These are phyloP conservation scores for Thelephora aurantiotincta DNA, from an alignment of 768 basidiomycete species.

Conservation along the genomic window DNA sequence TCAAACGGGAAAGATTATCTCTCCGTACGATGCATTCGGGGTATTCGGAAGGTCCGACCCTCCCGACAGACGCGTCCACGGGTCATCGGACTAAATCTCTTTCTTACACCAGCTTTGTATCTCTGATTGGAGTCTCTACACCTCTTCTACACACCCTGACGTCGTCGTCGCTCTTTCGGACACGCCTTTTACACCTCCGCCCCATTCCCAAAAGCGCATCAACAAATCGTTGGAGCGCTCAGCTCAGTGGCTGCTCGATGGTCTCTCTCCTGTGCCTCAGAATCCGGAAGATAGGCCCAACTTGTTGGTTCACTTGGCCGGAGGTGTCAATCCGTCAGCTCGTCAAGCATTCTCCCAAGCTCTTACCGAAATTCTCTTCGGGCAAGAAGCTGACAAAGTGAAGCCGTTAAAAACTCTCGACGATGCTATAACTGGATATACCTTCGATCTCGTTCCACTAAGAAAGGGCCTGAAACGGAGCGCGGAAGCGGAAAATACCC, in stretches of 20 bases:
- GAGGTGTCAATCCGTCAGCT: constrained; percentile 38
- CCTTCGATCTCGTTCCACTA: constrained; percentile 49
- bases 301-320: constrained; percentile 59
- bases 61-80: not conserved
- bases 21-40: constrained; percentile 45
- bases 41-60: constrained; percentile 51
- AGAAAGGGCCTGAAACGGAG: constrained; percentile 8
- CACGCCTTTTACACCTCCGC: constrained; percentile 45
- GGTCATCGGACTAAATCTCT: not conserved
- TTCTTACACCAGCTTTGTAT: constrained; percentile 35
- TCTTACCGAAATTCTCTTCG: constrained; percentile 41
- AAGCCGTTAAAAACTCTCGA: constrained; percentile 43
- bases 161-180: constrained; percentile 60
- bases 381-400: constrained; percentile 37
- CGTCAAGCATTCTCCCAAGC: constrained; percentile 48
- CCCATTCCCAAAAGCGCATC: constrained; percentile 65
- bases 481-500: constrained; percentile 1
- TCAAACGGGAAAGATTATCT: constrained; percentile 50
- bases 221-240: constrained; percentile 67
- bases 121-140: constrained; percentile 40
- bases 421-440: constrained; percentile 57
- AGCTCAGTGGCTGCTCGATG: constrained; percentile 41
- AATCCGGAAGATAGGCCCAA: constrained; percentile 15
- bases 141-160: constrained; percentile 45
- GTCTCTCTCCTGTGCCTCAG: constrained; percentile 26